These are phyloP conservation scores for Fusarium agapanthi DNA, from an alignment of 2,329 filamentous ascomycete species.

Conservation along the genomic window DNA sequence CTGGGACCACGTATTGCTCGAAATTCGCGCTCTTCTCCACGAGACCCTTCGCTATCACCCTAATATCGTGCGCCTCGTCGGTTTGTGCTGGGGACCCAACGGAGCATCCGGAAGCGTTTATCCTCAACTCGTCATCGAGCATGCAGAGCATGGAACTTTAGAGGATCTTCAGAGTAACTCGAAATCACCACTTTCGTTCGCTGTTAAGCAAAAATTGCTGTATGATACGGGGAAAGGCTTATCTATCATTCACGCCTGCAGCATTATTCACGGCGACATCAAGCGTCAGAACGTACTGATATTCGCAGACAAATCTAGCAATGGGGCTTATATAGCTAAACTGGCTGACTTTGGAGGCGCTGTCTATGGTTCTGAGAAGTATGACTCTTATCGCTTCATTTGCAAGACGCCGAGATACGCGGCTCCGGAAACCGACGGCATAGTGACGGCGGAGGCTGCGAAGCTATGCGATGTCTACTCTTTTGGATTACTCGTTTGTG, in stretches of 20 bases:
- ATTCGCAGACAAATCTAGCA: not conserved
- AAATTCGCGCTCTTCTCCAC: not conserved
- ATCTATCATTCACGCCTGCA: not conserved
- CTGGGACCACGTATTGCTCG: not conserved
- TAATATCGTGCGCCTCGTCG: not conserved
- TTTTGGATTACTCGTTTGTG: not conserved
- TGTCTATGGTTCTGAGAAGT: not conserved
- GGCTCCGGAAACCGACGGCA: not conserved
- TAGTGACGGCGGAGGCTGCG: not conserved
- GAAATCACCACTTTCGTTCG: not conserved
- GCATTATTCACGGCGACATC: not conserved
- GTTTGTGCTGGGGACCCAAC: not conserved
- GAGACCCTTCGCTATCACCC: not conserved
- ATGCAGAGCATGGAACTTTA: not conserved
- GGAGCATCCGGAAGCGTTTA: not conserved
- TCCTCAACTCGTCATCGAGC: not conserved
- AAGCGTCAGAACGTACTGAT: not conserved
- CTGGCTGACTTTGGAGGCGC: not conserved
- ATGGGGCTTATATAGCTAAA: not conserved
- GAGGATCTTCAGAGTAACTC: not conserved
- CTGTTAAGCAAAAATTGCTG: not conserved
- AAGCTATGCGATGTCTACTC: not conserved
- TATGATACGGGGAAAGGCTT: not conserved
- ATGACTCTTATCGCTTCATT: slow-evolving; percentile 3
- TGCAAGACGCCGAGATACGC: not conserved